Percentiles rank a stretch among this genome's conserved stretches.
phyloP scores from a whole-genome alignment of 768 basidiomycete species.

The Mycena polygramma region DNA sequence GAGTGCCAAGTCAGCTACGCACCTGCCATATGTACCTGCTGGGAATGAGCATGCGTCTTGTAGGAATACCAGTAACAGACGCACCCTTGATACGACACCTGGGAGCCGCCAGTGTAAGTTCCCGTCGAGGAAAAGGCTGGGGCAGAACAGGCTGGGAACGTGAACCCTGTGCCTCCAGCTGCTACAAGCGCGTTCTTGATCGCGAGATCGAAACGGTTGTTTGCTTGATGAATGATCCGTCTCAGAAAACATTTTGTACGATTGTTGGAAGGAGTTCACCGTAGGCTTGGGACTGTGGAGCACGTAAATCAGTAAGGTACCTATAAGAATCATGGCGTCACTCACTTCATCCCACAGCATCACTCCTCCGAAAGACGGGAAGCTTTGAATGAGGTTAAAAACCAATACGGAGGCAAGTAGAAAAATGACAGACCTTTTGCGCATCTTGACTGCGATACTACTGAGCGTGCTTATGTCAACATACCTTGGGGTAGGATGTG shows the following conservation, averaged over 20 bases:
- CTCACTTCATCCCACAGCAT: conserved; percentile 68
- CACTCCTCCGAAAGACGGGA: conserved; percentile 77
- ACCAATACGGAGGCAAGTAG: neutral
- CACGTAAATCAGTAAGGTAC: neutral
- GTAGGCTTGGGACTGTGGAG: conserved; percentile 31
- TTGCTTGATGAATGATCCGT: conserved; percentile 54
- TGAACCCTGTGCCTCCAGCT: conserved; percentile 78
- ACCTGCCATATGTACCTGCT: conserved; percentile 78
- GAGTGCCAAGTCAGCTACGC: conserved; percentile 8
- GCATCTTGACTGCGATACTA: conserved; percentile 62
- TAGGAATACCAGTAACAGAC: conserved; percentile 29
- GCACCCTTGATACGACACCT: conserved; percentile 70
- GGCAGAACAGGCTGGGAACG: conserved; percentile 71
- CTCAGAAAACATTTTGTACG: too few relatives aligned
- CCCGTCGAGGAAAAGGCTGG: conserved; percentile 64
- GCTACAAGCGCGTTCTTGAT: conserved; percentile 71
- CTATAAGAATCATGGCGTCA: conserved; percentile 45
- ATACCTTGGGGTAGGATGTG: conserved; percentile 44
- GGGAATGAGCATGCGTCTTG: conserved; percentile 22
- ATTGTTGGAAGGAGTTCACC: neutral
- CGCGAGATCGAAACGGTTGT: conserved; percentile 69
- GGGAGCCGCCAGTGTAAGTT: conserved; percentile 63
- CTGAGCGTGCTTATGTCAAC: conserved; percentile 62
- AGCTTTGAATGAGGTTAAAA: conserved; percentile 43
- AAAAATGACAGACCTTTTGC: conserved; percentile 45